Evolutionary conservation across 805 yeast species (phyloP).

Genomic region (Wickerhamomyces strasburgensis): DNA sequence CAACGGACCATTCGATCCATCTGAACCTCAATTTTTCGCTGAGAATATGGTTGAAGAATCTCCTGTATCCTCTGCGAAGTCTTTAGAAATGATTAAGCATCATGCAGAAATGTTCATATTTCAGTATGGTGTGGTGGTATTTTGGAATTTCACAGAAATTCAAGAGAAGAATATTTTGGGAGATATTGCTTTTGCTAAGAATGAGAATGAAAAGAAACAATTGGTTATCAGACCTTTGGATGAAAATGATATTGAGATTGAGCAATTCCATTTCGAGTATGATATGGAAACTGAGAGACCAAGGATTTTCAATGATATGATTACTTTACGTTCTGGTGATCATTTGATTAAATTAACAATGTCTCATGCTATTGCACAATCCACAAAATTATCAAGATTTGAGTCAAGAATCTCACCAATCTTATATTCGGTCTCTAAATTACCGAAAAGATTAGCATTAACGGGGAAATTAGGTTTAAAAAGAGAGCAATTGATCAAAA

Average conservation of each 20-base stretch:
- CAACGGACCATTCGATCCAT: conserved; percentile 71
- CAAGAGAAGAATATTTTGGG: conserved; percentile 94
- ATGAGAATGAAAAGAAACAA: conserved; percentile 39
- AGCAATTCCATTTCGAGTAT: conserved; percentile 51
- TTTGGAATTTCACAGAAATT: conserved; percentile 91
- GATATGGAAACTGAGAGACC: conserved; percentile 58
- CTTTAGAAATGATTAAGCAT: conserved; percentile 25
- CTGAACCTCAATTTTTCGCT: conserved; percentile 88
- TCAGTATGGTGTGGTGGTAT: conserved; percentile 93
- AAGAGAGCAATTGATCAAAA: conserved; percentile 77
- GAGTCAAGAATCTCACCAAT: conserved; percentile 87
- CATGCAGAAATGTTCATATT: conserved; percentile 88
- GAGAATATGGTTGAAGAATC: conserved; percentile 27
- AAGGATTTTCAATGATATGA: conserved; percentile 88
- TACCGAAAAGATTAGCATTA: conserved; percentile 85
- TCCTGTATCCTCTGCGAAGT: conserved; percentile 13
- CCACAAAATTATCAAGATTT: conserved; percentile 84
- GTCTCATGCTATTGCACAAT: conserved; percentile 96
- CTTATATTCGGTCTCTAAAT: conserved; percentile 76
- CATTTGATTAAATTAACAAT: conserved; percentile 88
- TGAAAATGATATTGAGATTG: conserved; percentile 90
- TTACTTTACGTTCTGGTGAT: conserved; percentile 85
- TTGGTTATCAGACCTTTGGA: conserved; percentile 68
- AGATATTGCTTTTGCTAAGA: conserved; percentile 59
- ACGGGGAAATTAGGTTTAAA: conserved; percentile 85